Evolutionary conservation across 2,329 filamentous ascomycete species (phyloP), one percentile per base, ranked within the genome.

Genomic region (Pseudogymnoascus sp.): DNA sequence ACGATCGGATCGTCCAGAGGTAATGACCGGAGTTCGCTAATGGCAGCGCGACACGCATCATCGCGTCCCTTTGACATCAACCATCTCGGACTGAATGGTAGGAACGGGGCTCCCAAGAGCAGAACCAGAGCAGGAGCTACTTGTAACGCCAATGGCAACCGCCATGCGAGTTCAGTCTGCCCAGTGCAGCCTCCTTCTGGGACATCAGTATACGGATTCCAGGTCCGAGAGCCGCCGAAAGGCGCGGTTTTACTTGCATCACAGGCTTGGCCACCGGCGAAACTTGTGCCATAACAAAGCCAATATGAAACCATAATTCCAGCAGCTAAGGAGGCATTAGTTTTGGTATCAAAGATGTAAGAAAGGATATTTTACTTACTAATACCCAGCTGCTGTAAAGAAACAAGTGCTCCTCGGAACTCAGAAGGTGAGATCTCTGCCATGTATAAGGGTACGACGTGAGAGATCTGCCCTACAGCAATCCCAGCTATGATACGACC

Each of bases 401-500:
- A 82, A 14, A 88, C 84, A 3, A 88, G 77, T 8, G 84, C 80
- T 40, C 85, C 86, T 64, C 85, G 77, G 23, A 87, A 78, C 70
- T 88, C 84, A 1, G 85, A 84, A 14, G 84, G 78, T 2, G 81
- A 18, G 18, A 69, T 62, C 62, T 68, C 67, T 23, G 66, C 66
- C 42, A 66, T 76, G 66, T 79, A 79, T 63, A 79, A 75, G 1
- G 82, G 83, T 0, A 86, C 82, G 56, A 88, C 86, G 76, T 85
- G 86, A 0, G 83, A 84, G 23, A 90, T 72, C 28, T 81, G 81
- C 67, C 86, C 86, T 4, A 90, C 84, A 10, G 84, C 85, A 76
- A 89, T 84, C 73, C 84, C 82, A 60, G 87, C 89, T 66, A 90
- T 78, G 70, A 90, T 90, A 2, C 88, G 81, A 4, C 88, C 88